Base-by-base conservation (phyloP, 306 rosid genomes). In the Ormosia emarginata region DNA sequence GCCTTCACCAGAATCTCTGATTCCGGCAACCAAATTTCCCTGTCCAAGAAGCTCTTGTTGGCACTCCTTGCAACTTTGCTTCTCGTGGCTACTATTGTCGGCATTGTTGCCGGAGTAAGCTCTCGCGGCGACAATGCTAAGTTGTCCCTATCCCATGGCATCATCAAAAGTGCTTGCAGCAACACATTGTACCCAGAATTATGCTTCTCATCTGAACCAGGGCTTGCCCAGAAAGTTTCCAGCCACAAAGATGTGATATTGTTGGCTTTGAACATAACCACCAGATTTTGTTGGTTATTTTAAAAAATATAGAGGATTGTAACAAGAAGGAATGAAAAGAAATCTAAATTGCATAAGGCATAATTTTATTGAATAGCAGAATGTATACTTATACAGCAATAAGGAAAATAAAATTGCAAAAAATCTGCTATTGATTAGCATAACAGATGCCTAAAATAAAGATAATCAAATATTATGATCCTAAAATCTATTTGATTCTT, bases 111-210 rank as follows among this genome's bases (percentile, higher is more conserved):
- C 63, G 91, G 89, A 37, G 88, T 77, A 0, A n/a, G 49, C 8
- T 85, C 88, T 40, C 55, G 39, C 18, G 33, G 33, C n/a, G 24
- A 29, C 43, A 32, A 17, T 7, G 46, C 3, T 29, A 37, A 61
- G 2, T 8, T 67, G 80, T 77, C 86, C 0, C 6, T 84, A 0
- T 47, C 87, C 8, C 97, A 91, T 43, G 79, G 84, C 77, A 71
- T 93, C 2, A 81, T 91, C 6, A 89, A 88, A 84, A 57, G 8
- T 43, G 87, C 93, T 0, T 93, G 98, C 78, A 84, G 92, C 67
- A 36, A 33, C 79, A 89, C 98, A 2, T 62, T 89, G 2, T 93
- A 87, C 87, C 98, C 93, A 0, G 86, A 89, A 0, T 62, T 93
- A 0, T 93, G 98, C 85, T 79, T 83, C 80, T 85, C 94, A 47